These are phyloP conservation scores for Tetrahymena thermophila DNA, from an alignment of 73 alveolate species.

Conservation along the genomic window DNA sequence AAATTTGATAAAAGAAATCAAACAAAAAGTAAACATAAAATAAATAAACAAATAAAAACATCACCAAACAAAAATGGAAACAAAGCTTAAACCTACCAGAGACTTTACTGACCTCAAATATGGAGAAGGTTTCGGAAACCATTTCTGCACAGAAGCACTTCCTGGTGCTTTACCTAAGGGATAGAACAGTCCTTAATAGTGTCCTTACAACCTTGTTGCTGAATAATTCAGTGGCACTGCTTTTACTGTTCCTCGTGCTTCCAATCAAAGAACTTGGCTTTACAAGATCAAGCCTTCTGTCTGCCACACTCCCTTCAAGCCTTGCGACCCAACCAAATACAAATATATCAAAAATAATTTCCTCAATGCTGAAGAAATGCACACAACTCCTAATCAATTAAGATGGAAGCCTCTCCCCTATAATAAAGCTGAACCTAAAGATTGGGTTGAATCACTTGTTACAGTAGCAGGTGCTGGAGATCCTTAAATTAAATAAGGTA, in stretches of 20 bases:
- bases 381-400: conserved; percentile 56
- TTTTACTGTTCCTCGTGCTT: conserved; percentile 66
- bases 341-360: conserved; percentile 42
- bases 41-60: neutral
- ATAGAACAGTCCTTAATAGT: conserved; percentile 66
- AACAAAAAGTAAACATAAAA: neutral
- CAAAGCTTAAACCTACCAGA: neutral
- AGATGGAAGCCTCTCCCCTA: conserved; percentile 64
- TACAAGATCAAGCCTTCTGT: conserved; percentile 72
- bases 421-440: conserved; percentile 27
- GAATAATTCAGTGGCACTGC: conserved; percentile 89
- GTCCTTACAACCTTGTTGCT: conserved; percentile 73
- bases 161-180: conserved; percentile 77
- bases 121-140: conserved; percentile 66
- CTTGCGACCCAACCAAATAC: neutral
- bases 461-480: conserved; percentile 80
- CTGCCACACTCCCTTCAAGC: conserved; percentile 58
- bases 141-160: conserved; percentile 66
- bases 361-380: conserved; percentile 45
- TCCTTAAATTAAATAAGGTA: conserved; percentile 73
- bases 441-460: conserved; percentile 65
- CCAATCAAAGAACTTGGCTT: conserved; percentile 67
- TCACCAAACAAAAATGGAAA: neutral
- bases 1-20: neutral
- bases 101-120: conserved; percentile 18